Conservation (phyloP, 1,284 basidiomycete species). For the Sanghuangporus sanghuang region DNA sequence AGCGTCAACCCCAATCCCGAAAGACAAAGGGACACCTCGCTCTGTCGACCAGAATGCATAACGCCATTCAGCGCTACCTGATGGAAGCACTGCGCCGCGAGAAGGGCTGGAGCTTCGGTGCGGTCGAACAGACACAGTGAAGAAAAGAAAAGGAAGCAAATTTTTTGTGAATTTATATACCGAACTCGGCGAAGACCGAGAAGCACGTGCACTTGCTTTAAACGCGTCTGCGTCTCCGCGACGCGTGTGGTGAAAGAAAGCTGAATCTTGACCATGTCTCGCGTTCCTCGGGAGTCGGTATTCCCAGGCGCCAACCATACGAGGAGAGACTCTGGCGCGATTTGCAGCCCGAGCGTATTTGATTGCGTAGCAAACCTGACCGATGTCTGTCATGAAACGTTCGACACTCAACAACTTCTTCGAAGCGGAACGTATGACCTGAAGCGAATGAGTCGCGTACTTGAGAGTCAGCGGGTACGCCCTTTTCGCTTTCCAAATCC, state of each 20-base stretch:
- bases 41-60: conserved; percentile 63
- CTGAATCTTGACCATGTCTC: conserved; percentile 10
- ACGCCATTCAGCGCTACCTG: conserved; percentile 31
- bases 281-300: conserved; percentile 15
- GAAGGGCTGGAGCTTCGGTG: conserved; percentile 13
- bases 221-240: not conserved
- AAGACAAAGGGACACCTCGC: conserved; percentile 49
- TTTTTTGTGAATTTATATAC: conserved; percentile 12
- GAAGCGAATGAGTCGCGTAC: conserved; percentile 57
- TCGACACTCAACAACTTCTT: conserved; percentile 63
- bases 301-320: conserved; percentile 7
- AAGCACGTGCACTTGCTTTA: not conserved
- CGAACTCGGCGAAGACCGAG: not conserved
- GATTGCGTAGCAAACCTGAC: conserved; percentile 72
- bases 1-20: conserved; percentile 36
- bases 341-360: conserved; percentile 61
- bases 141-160: conserved; percentile 6
- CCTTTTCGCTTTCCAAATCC: conserved; percentile 11
- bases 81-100: conserved; percentile 5
- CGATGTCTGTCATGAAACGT: conserved; percentile 71
- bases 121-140: conserved; percentile 16
- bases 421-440: conserved; percentile 65
- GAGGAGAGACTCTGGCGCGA: conserved; percentile 53
- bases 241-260: not conserved
- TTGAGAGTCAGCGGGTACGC: conserved; percentile 58